Evolutionary conservation across 2,329 filamentous ascomycete genomes (phyloP).

Genomic region (Aquanectria penicillioides): DNA sequence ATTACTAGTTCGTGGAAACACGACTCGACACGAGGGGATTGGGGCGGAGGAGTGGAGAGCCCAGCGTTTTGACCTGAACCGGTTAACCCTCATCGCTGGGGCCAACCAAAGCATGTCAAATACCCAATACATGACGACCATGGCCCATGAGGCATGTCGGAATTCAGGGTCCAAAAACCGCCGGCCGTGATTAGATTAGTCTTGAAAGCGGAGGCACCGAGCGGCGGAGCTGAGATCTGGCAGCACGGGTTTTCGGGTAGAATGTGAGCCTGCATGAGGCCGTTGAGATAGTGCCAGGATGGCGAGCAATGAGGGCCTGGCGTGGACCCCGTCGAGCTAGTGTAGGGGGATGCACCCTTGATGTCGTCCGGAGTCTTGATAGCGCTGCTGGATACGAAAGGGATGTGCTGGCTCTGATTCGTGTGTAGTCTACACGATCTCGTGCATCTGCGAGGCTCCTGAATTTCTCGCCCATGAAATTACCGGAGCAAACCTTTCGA

Average conservation of each 20-base stretch:
- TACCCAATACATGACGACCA: background rate
- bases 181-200: too few relatives aligned
- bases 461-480: background rate
- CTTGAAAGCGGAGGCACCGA: too few relatives aligned
- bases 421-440: conserved; percentile 12
- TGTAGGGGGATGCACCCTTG: conserved; percentile 2
- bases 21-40: background rate
- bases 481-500: background rate
- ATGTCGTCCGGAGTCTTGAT: too few relatives aligned
- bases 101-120: background rate
- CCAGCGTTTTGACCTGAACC: background rate
- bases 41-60: background rate
- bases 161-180: background rate
- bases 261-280: background rate
- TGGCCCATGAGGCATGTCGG: background rate
- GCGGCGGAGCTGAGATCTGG: background rate
- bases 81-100: background rate
- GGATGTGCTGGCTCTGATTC: background rate
- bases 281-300: conserved; percentile 2
- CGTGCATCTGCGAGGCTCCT: background rate
- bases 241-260: background rate
- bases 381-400: background rate
- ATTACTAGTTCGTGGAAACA: background rate
- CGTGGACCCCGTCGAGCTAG: too few relatives aligned
- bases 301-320: background rate